These are phyloP conservation scores for Alternaria ethzedia DNA, from an alignment of 2,329 filamentous ascomycete species.

Conservation along the genomic window DNA sequence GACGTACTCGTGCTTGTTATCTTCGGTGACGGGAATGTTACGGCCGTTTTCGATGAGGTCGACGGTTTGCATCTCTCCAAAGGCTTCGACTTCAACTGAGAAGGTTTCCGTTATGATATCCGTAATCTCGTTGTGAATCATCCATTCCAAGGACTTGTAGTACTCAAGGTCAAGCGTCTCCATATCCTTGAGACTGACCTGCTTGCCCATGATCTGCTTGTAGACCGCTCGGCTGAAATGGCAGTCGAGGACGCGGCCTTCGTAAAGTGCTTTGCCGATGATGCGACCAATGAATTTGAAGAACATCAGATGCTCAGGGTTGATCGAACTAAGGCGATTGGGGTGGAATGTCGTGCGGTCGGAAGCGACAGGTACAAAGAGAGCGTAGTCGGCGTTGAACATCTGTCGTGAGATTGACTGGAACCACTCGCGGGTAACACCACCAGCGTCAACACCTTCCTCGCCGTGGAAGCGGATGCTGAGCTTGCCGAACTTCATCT, in stretches of 20 bases:
- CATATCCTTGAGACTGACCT: slow-evolving; percentile 98
- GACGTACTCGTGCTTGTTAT: slow-evolving; percentile 98
- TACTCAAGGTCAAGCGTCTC: slow-evolving; percentile 98
- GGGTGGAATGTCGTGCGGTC: slow-evolving; percentile 99
- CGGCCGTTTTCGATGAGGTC: slow-evolving; percentile 88
- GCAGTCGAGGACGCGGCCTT: slow-evolving; percentile 93
- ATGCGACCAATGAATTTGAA: slow-evolving; percentile 99
- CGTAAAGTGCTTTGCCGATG: slow-evolving; percentile 97
- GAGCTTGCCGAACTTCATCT: slow-evolving; percentile 99
- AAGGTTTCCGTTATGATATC: slow-evolving; percentile 98
- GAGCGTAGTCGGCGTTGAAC: slow-evolving; percentile 97
- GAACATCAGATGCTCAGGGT: slow-evolving; percentile 94
- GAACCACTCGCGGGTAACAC: slow-evolving; percentile 99
- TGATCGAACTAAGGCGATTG: slow-evolving; percentile 91
- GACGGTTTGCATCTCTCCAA: slow-evolving; percentile 85
- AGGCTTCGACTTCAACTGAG: slow-evolving; percentile 90
- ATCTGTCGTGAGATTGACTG: slow-evolving; percentile 96
- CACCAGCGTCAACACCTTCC: slow-evolving; percentile 96
- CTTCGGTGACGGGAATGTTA: slow-evolving; percentile 92
- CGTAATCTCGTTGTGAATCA: slow-evolving; percentile 97
- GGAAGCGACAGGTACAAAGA: slow-evolving; percentile 95
- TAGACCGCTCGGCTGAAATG: slow-evolving; percentile 99
- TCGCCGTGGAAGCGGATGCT: slow-evolving; percentile 97
- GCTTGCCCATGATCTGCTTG: slow-evolving; percentile 93
- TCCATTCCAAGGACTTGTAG: slow-evolving; percentile 98